phyloP scores from a whole-genome alignment of 2,329 filamentous ascomycete genomes.

The Tolypocladium tundrense region DNA sequence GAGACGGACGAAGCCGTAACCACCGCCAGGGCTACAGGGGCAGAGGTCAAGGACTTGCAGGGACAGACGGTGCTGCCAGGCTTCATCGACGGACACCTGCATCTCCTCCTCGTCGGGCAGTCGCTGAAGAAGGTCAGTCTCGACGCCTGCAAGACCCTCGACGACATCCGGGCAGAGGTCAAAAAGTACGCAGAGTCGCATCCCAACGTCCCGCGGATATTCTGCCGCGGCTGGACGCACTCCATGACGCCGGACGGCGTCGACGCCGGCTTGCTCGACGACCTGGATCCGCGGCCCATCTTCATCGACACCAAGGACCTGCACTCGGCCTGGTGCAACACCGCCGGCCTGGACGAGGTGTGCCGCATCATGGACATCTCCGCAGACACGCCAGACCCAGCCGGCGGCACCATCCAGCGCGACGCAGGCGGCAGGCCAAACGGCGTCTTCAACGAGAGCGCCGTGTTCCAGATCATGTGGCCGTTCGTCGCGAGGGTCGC shows the following conservation, averaged over 20 bases:
- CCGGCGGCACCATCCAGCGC: conserved; percentile 41
- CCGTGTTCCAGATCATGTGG: conserved; percentile 43
- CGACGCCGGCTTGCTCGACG: conserved; percentile 34
- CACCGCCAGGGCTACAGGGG: conserved; percentile 13
- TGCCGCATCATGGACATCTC: conserved; percentile 26
- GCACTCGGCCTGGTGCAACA: conserved; percentile 47
- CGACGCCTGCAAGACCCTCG: conserved; percentile 34
- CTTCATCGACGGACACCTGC: conserved; percentile 49
- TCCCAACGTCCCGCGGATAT: conserved; percentile 35
- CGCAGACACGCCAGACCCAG: conserved; percentile 31
- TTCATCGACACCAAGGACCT: conserved; percentile 47
- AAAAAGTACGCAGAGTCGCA: conserved; percentile 33
- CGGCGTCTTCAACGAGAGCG: conserved; percentile 42
- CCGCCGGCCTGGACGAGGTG: conserved; percentile 35
- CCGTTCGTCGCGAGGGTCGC: conserved; percentile 39
- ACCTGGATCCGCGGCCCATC: conserved; percentile 42
- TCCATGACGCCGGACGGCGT: conserved; percentile 35
- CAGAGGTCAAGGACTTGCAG: conserved; percentile 14
- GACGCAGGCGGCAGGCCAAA: conserved; percentile 35
- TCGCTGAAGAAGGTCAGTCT: conserved; percentile 40
- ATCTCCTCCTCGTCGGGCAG: conserved; percentile 43
- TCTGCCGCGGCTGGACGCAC: conserved; percentile 47
- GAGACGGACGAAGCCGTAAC: conserved; percentile 12
- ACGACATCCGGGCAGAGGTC: conserved; percentile 38
- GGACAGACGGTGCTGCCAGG: conserved; percentile 36